phyloP scores from a whole-genome alignment of 78 protist genomes.

The Chrysochromulina tobinii region DNA sequence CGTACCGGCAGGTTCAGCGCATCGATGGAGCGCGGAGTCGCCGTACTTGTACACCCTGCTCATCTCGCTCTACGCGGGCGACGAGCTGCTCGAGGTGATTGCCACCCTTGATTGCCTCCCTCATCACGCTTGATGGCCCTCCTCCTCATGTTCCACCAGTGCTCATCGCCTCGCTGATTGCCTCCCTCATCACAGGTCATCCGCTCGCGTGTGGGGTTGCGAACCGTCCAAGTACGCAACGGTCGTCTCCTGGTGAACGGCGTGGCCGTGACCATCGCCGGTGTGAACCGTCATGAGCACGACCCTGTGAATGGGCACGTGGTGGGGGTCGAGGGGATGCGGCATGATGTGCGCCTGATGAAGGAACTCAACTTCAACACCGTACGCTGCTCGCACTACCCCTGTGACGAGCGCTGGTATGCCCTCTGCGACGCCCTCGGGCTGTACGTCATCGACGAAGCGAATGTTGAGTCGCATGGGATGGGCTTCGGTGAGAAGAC shows the following conservation, averaged over 20 bases:
- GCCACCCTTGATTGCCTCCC: too few relatives aligned
- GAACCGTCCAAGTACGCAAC: not conserved
- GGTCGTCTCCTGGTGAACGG: slow-evolving; percentile 26
- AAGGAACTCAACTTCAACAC: slow-evolving; percentile 53
- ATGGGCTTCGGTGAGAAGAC: not conserved
- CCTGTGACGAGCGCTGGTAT: not conserved
- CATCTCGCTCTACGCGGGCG: not conserved
- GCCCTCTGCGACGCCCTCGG: slow-evolving; percentile 47
- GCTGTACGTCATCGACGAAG: slow-evolving; percentile 53
- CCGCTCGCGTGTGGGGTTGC: not conserved
- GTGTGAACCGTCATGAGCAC: slow-evolving; percentile 59
- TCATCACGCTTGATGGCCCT: too few relatives aligned
- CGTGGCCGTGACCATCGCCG: not conserved
- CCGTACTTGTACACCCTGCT: slow-evolving; percentile 41
- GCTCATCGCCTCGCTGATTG: not conserved
- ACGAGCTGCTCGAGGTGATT: not conserved
- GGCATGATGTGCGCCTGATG: slow-evolving; percentile 32
- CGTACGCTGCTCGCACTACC: slow-evolving; percentile 51
- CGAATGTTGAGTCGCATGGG: slow-evolving; percentile 55
- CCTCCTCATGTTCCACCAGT: too few relatives aligned
- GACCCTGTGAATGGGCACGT: slow-evolving; percentile 28
- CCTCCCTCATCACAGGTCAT: not conserved
- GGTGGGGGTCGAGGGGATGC: not conserved
- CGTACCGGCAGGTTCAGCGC: too few relatives aligned
- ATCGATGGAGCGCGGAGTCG: slow-evolving; percentile 18